Evolutionary conservation across 257 asterid genomes (phyloP), one percentile per base, ranked within the genome.

Genomic region (Primulina tabacum): DNA sequence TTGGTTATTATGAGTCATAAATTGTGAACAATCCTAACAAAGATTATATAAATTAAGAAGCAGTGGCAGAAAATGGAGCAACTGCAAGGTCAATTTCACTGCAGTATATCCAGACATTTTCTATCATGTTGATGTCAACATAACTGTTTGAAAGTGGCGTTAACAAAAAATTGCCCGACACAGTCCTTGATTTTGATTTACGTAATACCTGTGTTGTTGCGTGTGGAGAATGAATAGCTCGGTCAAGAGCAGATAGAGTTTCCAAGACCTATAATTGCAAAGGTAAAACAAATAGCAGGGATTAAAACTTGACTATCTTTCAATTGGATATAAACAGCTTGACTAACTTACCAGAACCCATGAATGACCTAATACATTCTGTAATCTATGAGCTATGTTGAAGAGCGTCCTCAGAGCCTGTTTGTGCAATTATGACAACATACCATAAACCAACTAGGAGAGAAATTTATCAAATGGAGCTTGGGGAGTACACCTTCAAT

Each of bases 351-450:
- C 99, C 96, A 93, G 84, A 81, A 92, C 97, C 99, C 99, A 93
- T 64, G 99, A 93, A 72, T 96, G 92, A 71, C 99, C 99, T 87
- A 93, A 77, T 62, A 93, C 91, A 73, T 93, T 93, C 76, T 93
- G 97, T 69, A 93, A 81, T 67, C 99, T 88, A 84, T 93, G 94
- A 71, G 99, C 90, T 77, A 93, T 84, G 77, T 93, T 93, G 82
- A 93, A 93, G 76, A 93, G 99, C 72, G 99, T 93, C 84, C 99
- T 82, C 73, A 93, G 76, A 70, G 99, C 97, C 99, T 93, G 87
- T 55, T 71, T 28, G 62, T 37, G 66, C 17, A 66, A 56, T 68
- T 29, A 75, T 68, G 67, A 71, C 56, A 73, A 50, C 38, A 71
- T 18, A 52, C 26, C 60, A 75, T 63, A 65, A 75, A 70, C 53